Base-by-base conservation (phyloP, 2,329 filamentous ascomycete genomes). In the Fusarium graminum region DNA sequence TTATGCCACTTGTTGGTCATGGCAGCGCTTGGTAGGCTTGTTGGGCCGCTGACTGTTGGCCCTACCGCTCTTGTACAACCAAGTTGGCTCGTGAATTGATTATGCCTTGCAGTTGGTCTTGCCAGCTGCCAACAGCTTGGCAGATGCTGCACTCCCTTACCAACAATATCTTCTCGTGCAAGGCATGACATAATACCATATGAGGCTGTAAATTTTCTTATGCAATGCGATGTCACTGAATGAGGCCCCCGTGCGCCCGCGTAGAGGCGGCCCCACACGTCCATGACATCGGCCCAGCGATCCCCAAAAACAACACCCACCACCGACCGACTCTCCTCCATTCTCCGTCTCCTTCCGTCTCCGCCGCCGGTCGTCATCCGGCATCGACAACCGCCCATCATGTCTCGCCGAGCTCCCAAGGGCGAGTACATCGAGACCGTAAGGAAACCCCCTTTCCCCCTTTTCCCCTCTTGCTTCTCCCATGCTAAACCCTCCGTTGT, bases 381-480 rank as follows among this genome's bases (percentile, higher is more conserved):
- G 56, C 45, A 55, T 55, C 47, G 17, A 44, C 34, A 45, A 61
- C 45, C 56, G 44, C 49, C 65, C 77, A 83, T 56, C 14, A 93
- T 93, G 91, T 91, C 91, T 67, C 87, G 90, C 72, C 91, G 94
- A 76, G 83, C 89, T 49, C 85, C 87, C 11, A 97, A 93, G 80
- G 92, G 92, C 79, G 94, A 97, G 79, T 98, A 97, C 77, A 97
- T 99, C 65, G 94, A 97, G 80, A 99, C 95, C 52, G 94, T 97
- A 85, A 73, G 55, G 30, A n/a, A n/a, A 10, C 7, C 10, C 14
- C 22, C 17, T 7, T 6, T 3, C 16, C 34, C 17, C 16, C 25
- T 1, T 5, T 13, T 19, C 36, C 55, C 44, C 34, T 26, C 19
- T 5, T 13, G 19, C 36, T 55, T 45, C 34, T 26, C 19, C 30